phyloP scores from a whole-genome alignment of 768 basidiomycete species.

The Termitomyces titanicus region DNA sequence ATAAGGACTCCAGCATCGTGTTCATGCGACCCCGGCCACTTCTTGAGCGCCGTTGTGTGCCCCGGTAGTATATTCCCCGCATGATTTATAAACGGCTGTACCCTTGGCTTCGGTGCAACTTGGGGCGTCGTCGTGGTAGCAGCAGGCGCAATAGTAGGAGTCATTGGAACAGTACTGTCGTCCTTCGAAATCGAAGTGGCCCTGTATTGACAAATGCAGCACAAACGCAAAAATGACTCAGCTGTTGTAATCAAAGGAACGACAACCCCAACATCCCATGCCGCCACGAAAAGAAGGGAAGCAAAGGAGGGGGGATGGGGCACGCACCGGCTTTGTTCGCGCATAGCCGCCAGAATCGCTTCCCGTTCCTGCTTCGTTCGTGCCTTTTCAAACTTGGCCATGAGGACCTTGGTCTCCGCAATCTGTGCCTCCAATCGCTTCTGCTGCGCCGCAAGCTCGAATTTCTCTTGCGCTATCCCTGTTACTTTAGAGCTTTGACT shows the following conservation, averaged over 20 bases:
- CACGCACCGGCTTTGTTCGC: conserved; percentile 54
- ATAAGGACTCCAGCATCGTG: conserved; percentile 38
- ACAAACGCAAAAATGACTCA: conserved; percentile 19
- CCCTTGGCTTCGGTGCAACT: not conserved
- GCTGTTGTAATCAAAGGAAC: conserved; percentile 8
- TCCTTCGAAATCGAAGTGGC: conserved; percentile 27
- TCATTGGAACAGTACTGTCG: conserved; percentile 16
- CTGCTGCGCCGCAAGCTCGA: conserved; percentile 45
- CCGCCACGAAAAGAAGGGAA: conserved; percentile 1
- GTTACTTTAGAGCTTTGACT: not conserved
- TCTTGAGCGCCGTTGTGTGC: conserved; percentile 16
- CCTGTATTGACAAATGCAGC: conserved; percentile 24
- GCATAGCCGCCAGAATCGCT: conserved; percentile 38
- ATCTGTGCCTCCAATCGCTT: conserved; percentile 48
- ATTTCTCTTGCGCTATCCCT: conserved; percentile 6
- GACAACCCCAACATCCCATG: conserved; percentile 8
- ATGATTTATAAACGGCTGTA: not conserved
- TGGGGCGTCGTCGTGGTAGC: not conserved
- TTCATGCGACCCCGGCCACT: conserved; percentile 44
- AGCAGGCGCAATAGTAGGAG: not conserved
- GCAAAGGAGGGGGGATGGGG: conserved; percentile 5
- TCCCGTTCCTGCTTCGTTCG: conserved; percentile 51
- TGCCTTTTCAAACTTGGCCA: conserved; percentile 41
- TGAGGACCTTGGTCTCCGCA: conserved; percentile 47
- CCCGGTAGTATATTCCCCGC: conserved; percentile 1